Conservation (phyloP, 2,329 filamentous ascomycete species). For the Trichoderma cornu-damae region DNA sequence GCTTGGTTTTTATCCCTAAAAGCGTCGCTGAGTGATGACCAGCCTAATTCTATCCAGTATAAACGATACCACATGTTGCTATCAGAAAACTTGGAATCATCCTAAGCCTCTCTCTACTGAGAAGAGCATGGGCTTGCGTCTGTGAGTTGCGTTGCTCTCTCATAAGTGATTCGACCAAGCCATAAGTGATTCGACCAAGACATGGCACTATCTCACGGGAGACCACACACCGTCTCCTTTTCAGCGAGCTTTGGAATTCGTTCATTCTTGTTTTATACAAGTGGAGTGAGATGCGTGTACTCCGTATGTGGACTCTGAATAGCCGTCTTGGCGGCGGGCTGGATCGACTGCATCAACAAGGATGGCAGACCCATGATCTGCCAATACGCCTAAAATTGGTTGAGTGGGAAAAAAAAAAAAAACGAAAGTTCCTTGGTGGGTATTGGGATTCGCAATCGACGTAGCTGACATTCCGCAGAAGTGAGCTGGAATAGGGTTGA, state of each 20-base stretch:
- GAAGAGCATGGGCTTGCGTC: neutral
- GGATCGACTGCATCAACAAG: neutral
- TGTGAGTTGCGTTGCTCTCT: neutral
- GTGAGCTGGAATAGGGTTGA: neutral
- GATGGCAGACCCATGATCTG: neutral
- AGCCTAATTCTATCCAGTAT: neutral
- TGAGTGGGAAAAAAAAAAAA: too few relatives aligned
- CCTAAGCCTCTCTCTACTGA: neutral
- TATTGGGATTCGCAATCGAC: neutral
- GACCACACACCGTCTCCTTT: neutral
- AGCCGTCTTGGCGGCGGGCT: neutral
- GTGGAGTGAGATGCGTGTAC: neutral
- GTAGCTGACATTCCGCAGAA: neutral
- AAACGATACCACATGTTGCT: neutral
- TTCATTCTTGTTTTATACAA: neutral
- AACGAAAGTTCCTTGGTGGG: neutral
- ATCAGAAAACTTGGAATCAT: neutral
- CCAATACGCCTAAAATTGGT: neutral
- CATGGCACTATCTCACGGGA: neutral
- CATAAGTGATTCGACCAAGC: neutral
- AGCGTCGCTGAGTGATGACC: neutral
- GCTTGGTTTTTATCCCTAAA: neutral
- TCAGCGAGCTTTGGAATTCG: neutral
- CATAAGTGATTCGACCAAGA: neutral
- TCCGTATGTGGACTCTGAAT: neutral